A percentile compares a stretch with the other conserved stretches of the same genome.
Conservation (phyloP, 352 stramenopile species). For the Pythium apleroticum region DNA sequence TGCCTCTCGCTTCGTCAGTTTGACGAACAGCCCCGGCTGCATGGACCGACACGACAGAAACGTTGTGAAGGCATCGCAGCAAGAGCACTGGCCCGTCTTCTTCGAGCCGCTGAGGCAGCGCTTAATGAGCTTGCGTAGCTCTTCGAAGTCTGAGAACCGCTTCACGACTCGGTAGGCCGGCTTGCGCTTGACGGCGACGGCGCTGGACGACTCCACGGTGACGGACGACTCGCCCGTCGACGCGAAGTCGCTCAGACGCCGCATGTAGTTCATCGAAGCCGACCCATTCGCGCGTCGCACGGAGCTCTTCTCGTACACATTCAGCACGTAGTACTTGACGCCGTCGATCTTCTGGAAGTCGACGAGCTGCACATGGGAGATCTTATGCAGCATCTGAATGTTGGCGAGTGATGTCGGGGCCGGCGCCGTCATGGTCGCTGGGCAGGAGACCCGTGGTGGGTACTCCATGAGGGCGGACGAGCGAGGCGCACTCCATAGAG, state of each 20-base stretch:
- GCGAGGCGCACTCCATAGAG: background rate
- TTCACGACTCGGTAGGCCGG: conserved; percentile 23
- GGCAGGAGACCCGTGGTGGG: background rate
- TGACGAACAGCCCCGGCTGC: conserved; percentile 22
- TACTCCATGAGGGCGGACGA: background rate
- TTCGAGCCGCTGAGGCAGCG: conserved; percentile 5
- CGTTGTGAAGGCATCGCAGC: conserved; percentile 27
- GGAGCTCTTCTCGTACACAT: conserved; percentile 51
- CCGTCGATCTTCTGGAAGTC: conserved; percentile 43
- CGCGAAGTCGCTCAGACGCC: conserved; percentile 17
- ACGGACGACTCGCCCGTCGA: conserved; percentile 7
- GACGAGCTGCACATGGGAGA: conserved; percentile 47
- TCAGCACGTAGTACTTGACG: conserved; percentile 55
- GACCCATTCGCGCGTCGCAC: conserved; percentile 13
- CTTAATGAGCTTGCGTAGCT: conserved; percentile 27
- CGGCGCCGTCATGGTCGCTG: background rate
- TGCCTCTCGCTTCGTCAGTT: conserved; percentile 19
- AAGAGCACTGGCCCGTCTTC: conserved; percentile 21
- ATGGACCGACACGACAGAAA: conserved; percentile 27
- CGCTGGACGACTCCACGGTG: background rate
- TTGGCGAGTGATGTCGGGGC: background rate
- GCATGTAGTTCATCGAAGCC: background rate
- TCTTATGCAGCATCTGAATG: conserved; percentile 26
- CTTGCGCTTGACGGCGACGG: conserved; percentile 10
- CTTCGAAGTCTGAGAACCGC: conserved; percentile 28